Conservation (phyloP, 108 stramenopile genomes). For the Mediolabrus comicus region DNA sequence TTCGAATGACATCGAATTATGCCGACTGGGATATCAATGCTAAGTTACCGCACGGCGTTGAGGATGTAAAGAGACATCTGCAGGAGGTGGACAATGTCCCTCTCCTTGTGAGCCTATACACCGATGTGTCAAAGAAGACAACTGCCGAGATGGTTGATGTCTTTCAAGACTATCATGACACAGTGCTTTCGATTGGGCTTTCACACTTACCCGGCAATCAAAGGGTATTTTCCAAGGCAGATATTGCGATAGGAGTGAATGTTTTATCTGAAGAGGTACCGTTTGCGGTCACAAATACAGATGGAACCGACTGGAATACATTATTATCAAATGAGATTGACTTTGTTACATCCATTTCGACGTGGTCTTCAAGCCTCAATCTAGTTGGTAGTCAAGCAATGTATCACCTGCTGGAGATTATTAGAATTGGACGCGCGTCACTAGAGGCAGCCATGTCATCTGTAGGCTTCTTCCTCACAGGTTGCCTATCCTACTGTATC, state of each 20-base stretch:
- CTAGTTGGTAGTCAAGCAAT: conserved; percentile 55
- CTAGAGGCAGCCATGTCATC: conserved; percentile 65
- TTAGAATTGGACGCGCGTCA: conserved; percentile 71
- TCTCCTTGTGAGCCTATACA: conserved; percentile 93
- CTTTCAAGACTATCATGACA: conserved; percentile 85
- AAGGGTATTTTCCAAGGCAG: conserved; percentile 72
- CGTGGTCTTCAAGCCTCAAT: conserved; percentile 73
- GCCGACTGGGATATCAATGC: conserved; percentile 99
- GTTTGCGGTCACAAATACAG: neutral
- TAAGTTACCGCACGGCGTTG: conserved; percentile 91
- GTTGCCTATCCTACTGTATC: conserved; percentile 60
- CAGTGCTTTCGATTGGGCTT: conserved; percentile 74
- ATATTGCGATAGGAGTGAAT: conserved; percentile 81
- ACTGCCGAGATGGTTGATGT: conserved; percentile 90
- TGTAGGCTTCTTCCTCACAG: conserved; percentile 53
- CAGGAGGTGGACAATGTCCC: conserved; percentile 96
- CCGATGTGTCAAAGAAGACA: conserved; percentile 90
- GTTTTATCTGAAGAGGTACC: conserved; percentile 52
- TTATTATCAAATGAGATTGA: conserved; percentile 56
- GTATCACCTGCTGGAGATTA: conserved; percentile 67
- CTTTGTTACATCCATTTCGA: conserved; percentile 74
- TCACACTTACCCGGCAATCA: conserved; percentile 77
- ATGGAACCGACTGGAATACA: conserved; percentile 22
- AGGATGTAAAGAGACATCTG: conserved; percentile 81
- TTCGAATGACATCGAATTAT: conserved; percentile 90